Conservation (phyloP, 164 flowering plant genomes). For the Sextonia rubra region DNA sequence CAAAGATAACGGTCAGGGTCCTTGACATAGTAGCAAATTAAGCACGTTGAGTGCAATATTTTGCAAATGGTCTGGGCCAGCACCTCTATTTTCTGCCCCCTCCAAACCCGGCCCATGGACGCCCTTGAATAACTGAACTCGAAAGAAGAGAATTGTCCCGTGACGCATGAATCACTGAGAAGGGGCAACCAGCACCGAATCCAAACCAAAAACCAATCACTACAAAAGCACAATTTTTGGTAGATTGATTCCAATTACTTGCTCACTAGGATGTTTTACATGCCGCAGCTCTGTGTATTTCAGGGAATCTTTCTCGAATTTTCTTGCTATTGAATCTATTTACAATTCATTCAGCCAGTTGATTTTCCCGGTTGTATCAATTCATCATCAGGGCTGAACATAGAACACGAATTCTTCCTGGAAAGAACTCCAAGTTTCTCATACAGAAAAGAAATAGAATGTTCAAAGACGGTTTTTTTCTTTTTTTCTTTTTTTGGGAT, state of each 20-base stretch:
- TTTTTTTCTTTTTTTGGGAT: too few relatives aligned
- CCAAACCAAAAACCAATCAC: constrained; percentile 67
- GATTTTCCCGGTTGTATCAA: constrained; percentile 64
- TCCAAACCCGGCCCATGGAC: too few relatives aligned
- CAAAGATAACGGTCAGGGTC: too few relatives aligned
- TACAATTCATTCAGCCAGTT: constrained; percentile 41
- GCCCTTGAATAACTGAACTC: constrained; percentile 47
- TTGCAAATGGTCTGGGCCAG: too few relatives aligned
- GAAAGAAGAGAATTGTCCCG: constrained; percentile 81
- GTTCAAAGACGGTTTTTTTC: too few relatives aligned
- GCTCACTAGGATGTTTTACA: constrained; percentile 61
- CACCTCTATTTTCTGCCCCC: too few relatives aligned
- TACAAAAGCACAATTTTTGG: constrained; percentile 83
- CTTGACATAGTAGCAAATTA: too few relatives aligned
- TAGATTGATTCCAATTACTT: constrained; percentile 52
- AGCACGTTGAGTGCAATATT: too few relatives aligned
- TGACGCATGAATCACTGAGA: constrained; percentile 82
- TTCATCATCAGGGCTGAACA: constrained; percentile 44
- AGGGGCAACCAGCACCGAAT: constrained; percentile 85
- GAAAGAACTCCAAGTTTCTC: constrained; percentile 2
- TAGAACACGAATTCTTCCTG: constrained; percentile 11
- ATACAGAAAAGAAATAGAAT: constrained; percentile 63
- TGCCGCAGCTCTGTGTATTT: constrained; percentile 61
- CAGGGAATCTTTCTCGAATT: too few relatives aligned
- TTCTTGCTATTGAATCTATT: constrained; percentile 11